Evolutionary conservation across 2,329 filamentous ascomycete species (phyloP).

Genomic region (Lachnellula cervina): DNA sequence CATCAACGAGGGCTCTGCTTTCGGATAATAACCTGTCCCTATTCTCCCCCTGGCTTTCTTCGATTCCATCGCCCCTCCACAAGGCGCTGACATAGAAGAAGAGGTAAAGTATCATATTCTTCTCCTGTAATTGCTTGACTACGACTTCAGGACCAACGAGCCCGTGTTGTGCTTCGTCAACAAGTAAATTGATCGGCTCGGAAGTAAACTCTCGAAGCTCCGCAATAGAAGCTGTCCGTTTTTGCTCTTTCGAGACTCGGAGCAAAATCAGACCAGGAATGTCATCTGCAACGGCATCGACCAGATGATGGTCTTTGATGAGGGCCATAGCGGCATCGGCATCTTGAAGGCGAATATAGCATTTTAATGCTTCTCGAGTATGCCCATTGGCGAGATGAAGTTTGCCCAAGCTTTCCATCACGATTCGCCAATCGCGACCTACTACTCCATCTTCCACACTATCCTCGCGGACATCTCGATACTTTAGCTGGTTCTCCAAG

Average conservation of each 20-base stretch:
- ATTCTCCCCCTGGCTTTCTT: conserved; percentile 48
- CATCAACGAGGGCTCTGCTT: conserved; percentile 68
- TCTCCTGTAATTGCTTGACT: conserved; percentile 67
- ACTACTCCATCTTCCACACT: conserved; percentile 68
- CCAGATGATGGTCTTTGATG: conserved; percentile 83
- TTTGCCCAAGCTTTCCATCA: conserved; percentile 82
- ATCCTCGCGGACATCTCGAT: conserved; percentile 68
- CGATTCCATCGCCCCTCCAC: conserved; percentile 70
- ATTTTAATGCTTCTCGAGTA: conserved; percentile 77
- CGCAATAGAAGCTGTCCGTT: conserved; percentile 56
- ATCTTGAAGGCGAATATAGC: conserved; percentile 87
- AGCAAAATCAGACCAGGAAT: conserved; percentile 84
- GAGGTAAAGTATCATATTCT: conserved; percentile 67
- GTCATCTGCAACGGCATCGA: conserved; percentile 83
- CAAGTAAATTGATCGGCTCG: conserved; percentile 80
- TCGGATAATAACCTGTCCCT: conserved; percentile 54
- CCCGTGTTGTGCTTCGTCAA: conserved; percentile 86
- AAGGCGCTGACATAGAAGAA: conserved; percentile 88
- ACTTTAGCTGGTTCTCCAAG: conserved; percentile 77
- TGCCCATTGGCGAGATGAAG: conserved; percentile 78
- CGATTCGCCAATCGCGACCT: conserved; percentile 79
- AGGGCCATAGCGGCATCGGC: conserved; percentile 83
- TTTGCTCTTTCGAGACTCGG: conserved; percentile 69
- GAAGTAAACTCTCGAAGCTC: conserved; percentile 76
- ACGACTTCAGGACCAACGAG: conserved; percentile 75